Conservation (phyloP, 192 early-diverging fungal species). For the Coemansia sp. region DNA sequence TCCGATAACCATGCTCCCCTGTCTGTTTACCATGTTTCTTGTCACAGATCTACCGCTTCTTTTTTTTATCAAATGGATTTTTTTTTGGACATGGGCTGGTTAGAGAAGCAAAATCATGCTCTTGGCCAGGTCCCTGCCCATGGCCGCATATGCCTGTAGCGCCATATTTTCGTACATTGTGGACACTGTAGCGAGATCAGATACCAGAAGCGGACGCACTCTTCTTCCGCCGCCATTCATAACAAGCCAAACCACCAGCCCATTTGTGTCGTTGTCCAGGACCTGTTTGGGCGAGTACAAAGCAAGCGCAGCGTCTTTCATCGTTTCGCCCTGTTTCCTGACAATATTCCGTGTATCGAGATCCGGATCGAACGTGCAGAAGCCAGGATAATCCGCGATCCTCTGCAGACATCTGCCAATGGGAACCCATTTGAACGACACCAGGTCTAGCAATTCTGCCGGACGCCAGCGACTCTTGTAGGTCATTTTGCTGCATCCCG, state of each 20-base stretch:
- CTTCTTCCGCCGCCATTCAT: neutral
- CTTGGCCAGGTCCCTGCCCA: slow-evolving; percentile 22
- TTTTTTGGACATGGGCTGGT: too few relatives aligned
- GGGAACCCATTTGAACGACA: slow-evolving; percentile 50
- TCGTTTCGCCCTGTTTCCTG: slow-evolving; percentile 11
- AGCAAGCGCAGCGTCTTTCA: slow-evolving; percentile 11
- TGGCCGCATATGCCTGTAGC: slow-evolving; percentile 21
- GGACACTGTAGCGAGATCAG: slow-evolving; percentile 9
- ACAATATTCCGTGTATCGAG: slow-evolving; percentile 16
- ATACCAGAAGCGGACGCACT: neutral
- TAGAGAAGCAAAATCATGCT: neutral
- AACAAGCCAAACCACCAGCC: slow-evolving; percentile 4
- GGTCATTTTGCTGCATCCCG: slow-evolving; percentile 87
- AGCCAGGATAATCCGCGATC: slow-evolving; percentile 31
- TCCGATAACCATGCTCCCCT: too few relatives aligned
- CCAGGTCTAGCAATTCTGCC: slow-evolving; percentile 76
- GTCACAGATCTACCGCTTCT: too few relatives aligned
- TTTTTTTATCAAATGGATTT: too few relatives aligned
- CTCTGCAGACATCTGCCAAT: slow-evolving; percentile 42
- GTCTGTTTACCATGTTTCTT: too few relatives aligned
- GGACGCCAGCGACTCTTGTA: slow-evolving; percentile 92
- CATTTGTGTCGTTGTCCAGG: neutral
- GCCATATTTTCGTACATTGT: slow-evolving; percentile 13
- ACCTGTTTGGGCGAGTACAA: slow-evolving; percentile 10
- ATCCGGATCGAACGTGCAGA: slow-evolving; percentile 40